A percentile compares a stretch with the other conserved stretches of the same genome.
Conservation (phyloP, 2,329 filamentous ascomycete genomes). For the Coniochaeta ligniaria region DNA sequence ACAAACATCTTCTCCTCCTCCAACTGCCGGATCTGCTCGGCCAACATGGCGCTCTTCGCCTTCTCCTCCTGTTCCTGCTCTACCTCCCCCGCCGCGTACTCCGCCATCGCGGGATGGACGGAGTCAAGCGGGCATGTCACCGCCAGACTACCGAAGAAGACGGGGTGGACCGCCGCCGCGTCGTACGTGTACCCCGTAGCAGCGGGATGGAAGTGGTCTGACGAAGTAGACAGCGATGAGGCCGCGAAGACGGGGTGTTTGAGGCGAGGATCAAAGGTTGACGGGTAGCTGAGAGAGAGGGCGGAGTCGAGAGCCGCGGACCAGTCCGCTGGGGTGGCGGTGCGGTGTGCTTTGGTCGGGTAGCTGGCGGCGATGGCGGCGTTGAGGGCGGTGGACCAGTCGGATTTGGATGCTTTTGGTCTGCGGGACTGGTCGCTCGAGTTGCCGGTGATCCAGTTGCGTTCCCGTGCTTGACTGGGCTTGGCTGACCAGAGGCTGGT, state of each 20-base stretch:
- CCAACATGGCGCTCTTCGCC: not conserved
- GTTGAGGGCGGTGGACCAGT: slow-evolving; percentile 9
- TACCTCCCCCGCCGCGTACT: not conserved
- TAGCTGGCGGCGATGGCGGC: slow-evolving; percentile 9
- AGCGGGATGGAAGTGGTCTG: not conserved
- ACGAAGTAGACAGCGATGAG: slow-evolving; percentile 7
- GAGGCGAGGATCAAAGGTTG: slow-evolving; percentile 18
- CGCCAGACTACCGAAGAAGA: slow-evolving; percentile 4
- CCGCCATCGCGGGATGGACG: not conserved
- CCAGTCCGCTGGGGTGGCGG: slow-evolving; percentile 21
- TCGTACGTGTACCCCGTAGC: slow-evolving; percentile 17
- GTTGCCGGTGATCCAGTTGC: slow-evolving; percentile 19
- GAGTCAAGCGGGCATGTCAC: not conserved
- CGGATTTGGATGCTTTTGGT: slow-evolving; percentile 4
- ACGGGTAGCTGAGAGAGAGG: slow-evolving; percentile 19
- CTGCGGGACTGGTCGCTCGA: not conserved
- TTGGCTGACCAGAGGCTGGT: slow-evolving; percentile 16
- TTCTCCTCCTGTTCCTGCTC: not conserved
- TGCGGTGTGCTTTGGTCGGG: not conserved
- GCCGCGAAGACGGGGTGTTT: slow-evolving; percentile 26
- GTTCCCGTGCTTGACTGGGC: slow-evolving; percentile 3
- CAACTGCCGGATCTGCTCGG: not conserved
- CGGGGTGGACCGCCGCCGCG: slow-evolving; percentile 11
- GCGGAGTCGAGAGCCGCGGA: slow-evolving; percentile 23
- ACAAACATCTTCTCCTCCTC: not conserved